Evolutionary conservation across 2,329 filamentous ascomycete species (phyloP), one percentile per base, ranked within the genome.

Genomic region (Aspergillus jensenii): DNA sequence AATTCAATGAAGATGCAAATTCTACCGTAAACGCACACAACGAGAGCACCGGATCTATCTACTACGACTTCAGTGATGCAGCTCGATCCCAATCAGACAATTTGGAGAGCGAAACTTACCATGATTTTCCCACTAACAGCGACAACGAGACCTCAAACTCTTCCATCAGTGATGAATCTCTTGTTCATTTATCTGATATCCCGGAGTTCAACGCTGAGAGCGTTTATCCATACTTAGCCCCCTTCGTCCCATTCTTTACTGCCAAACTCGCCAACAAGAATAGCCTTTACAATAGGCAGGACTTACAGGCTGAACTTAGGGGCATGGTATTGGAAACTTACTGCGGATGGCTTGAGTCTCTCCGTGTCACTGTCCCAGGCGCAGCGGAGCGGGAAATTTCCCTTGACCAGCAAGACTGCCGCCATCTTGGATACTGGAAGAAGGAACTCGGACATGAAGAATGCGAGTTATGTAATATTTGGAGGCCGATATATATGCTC

Each of bases 321-420:
- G 70, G 71, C 9, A 59, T 74, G 17, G 37, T 73, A 4, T 54
- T 70, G 44, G 69, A 72, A 55, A 60, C 63, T 6, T 68, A 65
- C 51, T 67, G 64, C 31, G 62, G 58, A 40, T 73, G 66, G 64
- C 50, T 69, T 1, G 68, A 69, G 55, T 47, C 40, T 33, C 12
- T 64, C 7, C 67, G 67, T 55, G 49, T 57, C 12, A 60, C 62
- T 2, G 44, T 67, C 35, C 61, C 67, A 1, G 51, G 58, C 17
- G 60, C 65, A 3, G 27, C 25, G 15, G 31, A 40, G 8, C 53
- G 47, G 12, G 51, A 15, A 1, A 48, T 53, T 7, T 9, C 25
- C 19, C 15, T 33, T 7, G 41, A 51, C 17, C 21, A 51, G 2
- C 39, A 52, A 11, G 12, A 44, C 15, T 71, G 72, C 52, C 58